Base-by-base conservation (phyloP, 2,329 filamentous ascomycete genomes). In the Penicillium nordicum region DNA sequence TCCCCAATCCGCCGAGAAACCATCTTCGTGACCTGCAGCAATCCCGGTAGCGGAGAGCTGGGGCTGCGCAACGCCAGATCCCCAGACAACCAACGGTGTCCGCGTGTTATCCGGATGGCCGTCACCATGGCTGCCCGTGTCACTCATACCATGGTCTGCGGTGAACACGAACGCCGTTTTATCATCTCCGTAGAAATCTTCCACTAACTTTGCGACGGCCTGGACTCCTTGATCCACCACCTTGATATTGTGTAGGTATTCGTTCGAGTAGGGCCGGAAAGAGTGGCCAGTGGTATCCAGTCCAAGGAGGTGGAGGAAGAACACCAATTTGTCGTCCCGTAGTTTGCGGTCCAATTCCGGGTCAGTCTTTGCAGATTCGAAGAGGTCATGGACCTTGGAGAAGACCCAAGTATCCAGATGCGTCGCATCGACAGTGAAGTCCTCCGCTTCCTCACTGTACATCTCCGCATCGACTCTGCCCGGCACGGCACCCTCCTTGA, bases 61-160 rank as follows among this genome's bases (percentile, higher is more conserved):
- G 1, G 94, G 94, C 61, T 83, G 82, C 3, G 92, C 91, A 38
- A 97, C 84, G 9, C 94, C 94, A 52, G 94, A 91, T 11, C 94
- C 94, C 94, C 94, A 99, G 3, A 84, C 87, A 63, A 99, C 90
- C 32, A 99, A 79, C 0, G 94, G 94, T 0, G 94, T 99, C 49
- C 94, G 85, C 3, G 94, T 99, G 68, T 97, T 99, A 73, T 99
- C 90, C 0, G 94, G 94, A 74, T 99, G 92, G 8, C 94, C 94
- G 72, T 99, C 94, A 37, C 95, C 95, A 72, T 99, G 95, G 66
- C 92, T 97, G n/a, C 95, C 94, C 88, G 89, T 97, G 74, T 99
- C 94, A 69, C 91, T 97, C 94, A 99, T 99, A 18, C 94, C 94
- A 73, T 99, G 94, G 69, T 99, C 94, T 8, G 94, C 94, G 1